phyloP scores from a whole-genome alignment of 116 monocot genomes.

The Iris pallida region DNA sequence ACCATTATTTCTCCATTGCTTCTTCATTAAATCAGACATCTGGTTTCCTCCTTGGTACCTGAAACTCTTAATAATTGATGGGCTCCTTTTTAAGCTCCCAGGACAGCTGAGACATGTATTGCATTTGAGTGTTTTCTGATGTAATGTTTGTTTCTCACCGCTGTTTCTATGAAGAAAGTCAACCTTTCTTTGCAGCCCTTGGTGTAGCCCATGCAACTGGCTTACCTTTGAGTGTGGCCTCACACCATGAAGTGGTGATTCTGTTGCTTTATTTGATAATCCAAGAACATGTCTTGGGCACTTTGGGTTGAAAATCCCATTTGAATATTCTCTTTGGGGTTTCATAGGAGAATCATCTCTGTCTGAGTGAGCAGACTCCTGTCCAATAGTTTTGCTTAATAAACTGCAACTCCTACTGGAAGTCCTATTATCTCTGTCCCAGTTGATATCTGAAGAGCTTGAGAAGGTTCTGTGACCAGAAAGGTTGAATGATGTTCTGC shows the following conservation, averaged over 20 bases:
- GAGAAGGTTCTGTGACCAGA: conserved; percentile 29
- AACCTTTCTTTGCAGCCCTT: conserved; percentile 19
- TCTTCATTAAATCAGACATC: conserved; percentile 15
- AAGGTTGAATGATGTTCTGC: conserved; percentile 14
- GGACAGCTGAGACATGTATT: conserved; percentile 32
- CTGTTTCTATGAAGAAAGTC: conserved; percentile 40
- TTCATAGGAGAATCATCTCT: conserved; percentile 14
- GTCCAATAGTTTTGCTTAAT: neutral
- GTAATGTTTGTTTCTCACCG: conserved; percentile 33
- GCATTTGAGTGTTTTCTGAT: conserved; percentile 24
- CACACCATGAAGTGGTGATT: conserved; percentile 4
- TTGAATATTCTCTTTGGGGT: conserved; percentile 13
- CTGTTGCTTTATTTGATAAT: conserved; percentile 25
- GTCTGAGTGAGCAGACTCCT: conserved; percentile 2
- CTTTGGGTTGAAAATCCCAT: conserved; percentile 13
- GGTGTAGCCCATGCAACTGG: conserved; percentile 14
- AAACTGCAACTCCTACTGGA: conserved; percentile 14
- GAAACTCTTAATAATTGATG: conserved; percentile 71
- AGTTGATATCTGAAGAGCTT: conserved; percentile 37
- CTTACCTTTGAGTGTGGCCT: conserved; percentile 17
- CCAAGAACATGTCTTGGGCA: conserved; percentile 8
- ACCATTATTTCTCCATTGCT: conserved; percentile 21
- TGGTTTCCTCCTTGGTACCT: conserved; percentile 50
- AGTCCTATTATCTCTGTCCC: conserved; percentile 19
- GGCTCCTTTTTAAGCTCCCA: conserved; percentile 51